Conservation (phyloP, 2,329 filamentous ascomycete species). For the Alternaria incomplexa region DNA sequence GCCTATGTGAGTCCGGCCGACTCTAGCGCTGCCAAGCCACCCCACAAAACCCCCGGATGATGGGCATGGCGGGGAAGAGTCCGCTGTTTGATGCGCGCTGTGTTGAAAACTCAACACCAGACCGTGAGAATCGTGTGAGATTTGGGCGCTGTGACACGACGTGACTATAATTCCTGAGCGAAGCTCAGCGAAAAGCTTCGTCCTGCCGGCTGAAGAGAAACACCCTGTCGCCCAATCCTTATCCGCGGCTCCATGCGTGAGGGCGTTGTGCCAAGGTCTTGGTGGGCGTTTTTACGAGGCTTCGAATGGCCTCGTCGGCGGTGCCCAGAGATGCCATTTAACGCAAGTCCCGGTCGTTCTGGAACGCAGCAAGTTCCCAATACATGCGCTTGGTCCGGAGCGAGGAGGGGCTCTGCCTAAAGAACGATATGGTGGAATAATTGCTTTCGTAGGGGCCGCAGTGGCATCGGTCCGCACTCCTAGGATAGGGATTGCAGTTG, state of each 20-base stretch:
- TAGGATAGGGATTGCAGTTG: background rate
- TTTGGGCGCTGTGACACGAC: background rate
- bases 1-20: constrained; percentile 3
- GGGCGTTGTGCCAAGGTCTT: constrained; percentile 46
- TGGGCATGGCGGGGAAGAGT: constrained; percentile 3
- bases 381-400: constrained; percentile 42
- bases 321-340: constrained; percentile 33
- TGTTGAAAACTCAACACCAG: background rate
- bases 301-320: constrained; percentile 29
- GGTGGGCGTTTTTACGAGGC: constrained; percentile 39
- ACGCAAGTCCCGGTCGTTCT: constrained; percentile 40
- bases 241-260: constrained; percentile 24
- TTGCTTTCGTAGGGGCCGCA: constrained; percentile 21
- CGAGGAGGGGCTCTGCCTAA: constrained; percentile 20
- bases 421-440: constrained; percentile 11
- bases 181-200: constrained; percentile 36
- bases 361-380: constrained; percentile 41
- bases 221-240: constrained; percentile 26
- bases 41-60: constrained; percentile 7
- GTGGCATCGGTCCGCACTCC: constrained; percentile 16
- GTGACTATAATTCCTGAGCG: background rate
- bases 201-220: constrained; percentile 18
- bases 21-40: constrained; percentile 16
- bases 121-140: background rate
- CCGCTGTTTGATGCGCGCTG: background rate